A percentile compares a stretch with the other conserved stretches of the same genome.
Evolutionary conservation across 2,329 filamentous ascomycete species (phyloP).

Genomic region (Sporothrix phasma): DNA sequence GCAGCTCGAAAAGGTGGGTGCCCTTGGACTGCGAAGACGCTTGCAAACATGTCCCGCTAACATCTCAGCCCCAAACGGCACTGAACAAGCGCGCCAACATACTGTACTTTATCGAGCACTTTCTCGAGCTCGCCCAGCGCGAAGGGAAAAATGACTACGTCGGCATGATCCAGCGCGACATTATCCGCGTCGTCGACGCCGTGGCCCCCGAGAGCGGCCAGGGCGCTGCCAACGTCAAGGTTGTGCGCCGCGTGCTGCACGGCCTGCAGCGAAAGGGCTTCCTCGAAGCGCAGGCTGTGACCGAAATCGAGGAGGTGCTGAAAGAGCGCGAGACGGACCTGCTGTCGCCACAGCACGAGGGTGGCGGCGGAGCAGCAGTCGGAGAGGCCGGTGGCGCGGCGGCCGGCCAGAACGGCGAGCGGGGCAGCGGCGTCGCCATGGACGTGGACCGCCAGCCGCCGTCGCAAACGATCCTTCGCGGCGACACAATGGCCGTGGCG

Average conservation of each 20-base stretch:
- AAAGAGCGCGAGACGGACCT: constrained; percentile 64
- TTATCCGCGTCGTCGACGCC: constrained; percentile 80
- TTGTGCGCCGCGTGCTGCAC: constrained; percentile 68
- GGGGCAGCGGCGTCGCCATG: not conserved
- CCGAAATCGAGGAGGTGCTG: constrained; percentile 73
- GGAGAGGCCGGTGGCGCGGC: not conserved
- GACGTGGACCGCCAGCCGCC: constrained; percentile 32
- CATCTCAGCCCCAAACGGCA: constrained; percentile 50
- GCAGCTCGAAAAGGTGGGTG: constrained; percentile 69
- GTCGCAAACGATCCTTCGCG: constrained; percentile 31
- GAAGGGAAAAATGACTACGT: constrained; percentile 74
- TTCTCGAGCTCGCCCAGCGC: constrained; percentile 74
- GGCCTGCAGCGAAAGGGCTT: constrained; percentile 62
- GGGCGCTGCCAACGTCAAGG: constrained; percentile 87
- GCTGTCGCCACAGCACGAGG: constrained; percentile 33
- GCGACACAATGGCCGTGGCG: not conserved
- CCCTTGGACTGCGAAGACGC: not conserved
- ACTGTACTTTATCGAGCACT: constrained; percentile 96
- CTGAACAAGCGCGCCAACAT: constrained; percentile 98
- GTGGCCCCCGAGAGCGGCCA: constrained; percentile 81
- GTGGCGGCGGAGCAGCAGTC: constrained; percentile 8
- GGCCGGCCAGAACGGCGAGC: not conserved
- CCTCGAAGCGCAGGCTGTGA: constrained; percentile 62
- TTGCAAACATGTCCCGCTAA: constrained; percentile 6
- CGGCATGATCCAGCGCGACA: constrained; percentile 90